Base-by-base conservation (phyloP, 192 early-diverging fungal species). In the Anaeromyces robustus region DNA sequence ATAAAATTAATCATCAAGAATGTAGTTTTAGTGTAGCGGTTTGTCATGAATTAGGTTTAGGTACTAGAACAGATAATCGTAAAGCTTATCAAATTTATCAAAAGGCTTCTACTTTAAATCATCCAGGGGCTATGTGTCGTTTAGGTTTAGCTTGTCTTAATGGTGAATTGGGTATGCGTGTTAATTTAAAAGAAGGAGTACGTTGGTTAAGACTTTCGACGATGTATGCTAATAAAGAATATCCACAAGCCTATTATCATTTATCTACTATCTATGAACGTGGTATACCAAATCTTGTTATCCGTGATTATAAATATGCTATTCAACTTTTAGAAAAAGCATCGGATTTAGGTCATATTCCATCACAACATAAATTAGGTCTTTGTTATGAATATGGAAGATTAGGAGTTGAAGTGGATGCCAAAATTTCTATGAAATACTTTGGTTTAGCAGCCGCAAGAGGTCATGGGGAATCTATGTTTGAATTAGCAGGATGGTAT, bases 41-140 rank as follows among this genome's bases (percentile, higher is more conserved):
- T 22, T 68, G 52, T n/a, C 52, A 68, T 68, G 52, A 68, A 68
- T 68, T 68, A 68, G 52, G 52, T 68, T n/a, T 68, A n/a, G 52
- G 52, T 68, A 68, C 52, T 68, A 19, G 18, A 68, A 26, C 6
- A 2, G 52, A 68, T 68, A 19, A 68, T n/a, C 52, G 52, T 68
- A 68, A 68, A 28, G 89, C 93, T n/a, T 83, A 89, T 77, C 87
- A 91, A 77, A 92, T 93, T 80, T 95, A 94, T 83, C 90, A 85
- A 80, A 92, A 91, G 84, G 88, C 92, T 12, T 90, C 94, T 0
- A 87, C 92, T 22, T 84, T 89, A 14, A 92, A 90, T 59, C 90
- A 94, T 83, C 86, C 90, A 31, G 92, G 92, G 17, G 87, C 90
- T 30, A 89, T 90, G 89, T 92, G 89, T 84, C 85, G 90, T 81